Evolutionary conservation across 345 rosid species (phyloP).

Genomic region (Boechera divaricarpa): DNA sequence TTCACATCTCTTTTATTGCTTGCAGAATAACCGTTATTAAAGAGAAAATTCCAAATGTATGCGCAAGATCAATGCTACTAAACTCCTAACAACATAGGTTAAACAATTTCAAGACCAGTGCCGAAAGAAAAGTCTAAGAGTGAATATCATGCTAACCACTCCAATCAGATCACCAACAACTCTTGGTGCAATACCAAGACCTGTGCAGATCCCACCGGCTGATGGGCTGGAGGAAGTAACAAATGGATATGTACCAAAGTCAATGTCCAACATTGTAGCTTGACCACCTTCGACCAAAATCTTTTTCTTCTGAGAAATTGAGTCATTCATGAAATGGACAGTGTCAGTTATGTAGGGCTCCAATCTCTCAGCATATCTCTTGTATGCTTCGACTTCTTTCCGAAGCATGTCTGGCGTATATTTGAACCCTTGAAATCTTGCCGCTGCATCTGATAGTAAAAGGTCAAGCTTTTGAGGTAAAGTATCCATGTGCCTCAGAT

Average conservation of each 20-base stretch:
- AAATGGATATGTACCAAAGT: conserved; percentile 96
- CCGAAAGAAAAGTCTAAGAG: conserved; percentile 20
- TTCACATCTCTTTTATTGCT: conserved; percentile 3
- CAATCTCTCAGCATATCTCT: conserved; percentile 90
- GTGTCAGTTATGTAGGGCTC: conserved; percentile 92
- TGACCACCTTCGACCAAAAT: conserved; percentile 99
- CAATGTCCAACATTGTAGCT: conserved; percentile 96
- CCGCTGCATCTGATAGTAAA: conserved; percentile 74
- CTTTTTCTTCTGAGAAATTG: conserved; percentile 74
- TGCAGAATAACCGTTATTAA: not conserved
- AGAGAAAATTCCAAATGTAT: not conserved
- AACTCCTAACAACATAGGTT: not conserved
- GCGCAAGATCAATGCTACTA: not conserved
- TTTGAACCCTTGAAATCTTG: conserved; percentile 74
- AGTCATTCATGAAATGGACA: conserved; percentile 81
- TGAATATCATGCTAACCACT: conserved; percentile 61
- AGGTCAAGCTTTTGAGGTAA: conserved; percentile 87
- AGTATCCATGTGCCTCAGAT: conserved; percentile 92
- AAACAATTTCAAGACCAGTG: not conserved
- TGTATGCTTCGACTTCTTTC: conserved; percentile 87
- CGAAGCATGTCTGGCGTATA: conserved; percentile 76
- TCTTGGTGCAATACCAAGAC: conserved; percentile 96
- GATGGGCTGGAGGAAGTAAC: conserved; percentile 98
- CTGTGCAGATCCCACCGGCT: conserved; percentile 95
- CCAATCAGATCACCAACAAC: conserved; percentile 92